Evolutionary conservation across 192 early-diverging fungal genomes (phyloP), one percentile per base, ranked within the genome.

Genomic region (Allomyces macrogynus): DNA sequence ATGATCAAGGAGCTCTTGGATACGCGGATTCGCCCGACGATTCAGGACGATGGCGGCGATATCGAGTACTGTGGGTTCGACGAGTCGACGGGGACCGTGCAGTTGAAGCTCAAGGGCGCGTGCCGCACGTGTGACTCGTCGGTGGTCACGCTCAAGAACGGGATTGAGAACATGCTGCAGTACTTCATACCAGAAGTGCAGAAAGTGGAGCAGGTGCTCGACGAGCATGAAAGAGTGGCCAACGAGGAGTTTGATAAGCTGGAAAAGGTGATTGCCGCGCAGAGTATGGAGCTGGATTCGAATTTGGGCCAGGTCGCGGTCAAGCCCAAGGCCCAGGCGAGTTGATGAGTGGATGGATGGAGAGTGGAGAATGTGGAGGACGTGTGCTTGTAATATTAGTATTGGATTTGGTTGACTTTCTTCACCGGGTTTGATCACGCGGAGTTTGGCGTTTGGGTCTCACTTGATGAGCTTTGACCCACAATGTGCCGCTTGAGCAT

Each of bases 1-100:
- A 93, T 95, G 91, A 99, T 99, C 68, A 99, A 99, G 69, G 96
- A 99, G 75, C 71, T 99, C 61, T 79, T 99, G 25, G 96, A 99
- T 61, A 90, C 91, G 14, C 76, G 95, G 43, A 90, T 99, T 62
- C 76, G 96, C 10, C 94, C 95, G 20, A 84, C 95, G 9, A 96
- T 96, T 62, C 95, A 99, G 80, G 93, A 97, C 62, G 96, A 99
- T 68, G 96, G 96, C 61, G 96, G 96, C 4, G 96, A 99, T 80
- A 84, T 99, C 60, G 96, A 99, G 72, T 99, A 87, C 73, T 78
- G 84, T 61, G 89, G 88, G 62, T 97, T 97, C 71, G 76, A 81
- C 61, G 81, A 85, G 60, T 81, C 85, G 22, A 67, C 82, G 16
- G 93, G 93, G 8, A 75, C 92, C 20, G 96, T 99, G 25, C 87